Percentiles rank a stretch among this genome's conserved stretches.
Conservation (phyloP, 208 protist species). For the Leishmania lainsoni region DNA sequence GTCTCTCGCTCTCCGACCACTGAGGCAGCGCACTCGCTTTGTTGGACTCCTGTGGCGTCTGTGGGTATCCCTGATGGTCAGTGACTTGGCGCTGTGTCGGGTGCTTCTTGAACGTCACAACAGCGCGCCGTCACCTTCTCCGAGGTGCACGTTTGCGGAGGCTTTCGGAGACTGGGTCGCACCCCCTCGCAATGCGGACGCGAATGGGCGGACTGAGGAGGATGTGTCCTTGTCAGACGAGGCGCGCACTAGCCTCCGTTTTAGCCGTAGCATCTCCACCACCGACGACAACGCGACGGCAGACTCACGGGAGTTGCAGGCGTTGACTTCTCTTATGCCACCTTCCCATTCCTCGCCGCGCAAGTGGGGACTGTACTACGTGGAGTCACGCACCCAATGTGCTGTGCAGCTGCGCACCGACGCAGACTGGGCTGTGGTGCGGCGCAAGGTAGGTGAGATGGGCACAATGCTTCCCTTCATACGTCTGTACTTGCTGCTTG, state of each 20-base stretch:
- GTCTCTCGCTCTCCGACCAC: slow-evolving; percentile 47
- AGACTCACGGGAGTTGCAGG: background rate
- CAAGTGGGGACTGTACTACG: slow-evolving; percentile 28
- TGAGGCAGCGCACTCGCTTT: slow-evolving; percentile 61
- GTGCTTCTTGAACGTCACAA: slow-evolving; percentile 22
- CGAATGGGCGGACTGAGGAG: background rate
- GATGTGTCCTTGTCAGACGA: background rate
- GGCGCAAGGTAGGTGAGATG: slow-evolving; percentile 23
- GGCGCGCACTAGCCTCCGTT: background rate
- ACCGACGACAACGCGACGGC: background rate
- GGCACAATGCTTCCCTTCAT: slow-evolving; percentile 44
- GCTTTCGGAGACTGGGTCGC: slow-evolving; percentile 31
- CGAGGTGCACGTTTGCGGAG: slow-evolving; percentile 21
- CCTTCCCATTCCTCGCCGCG: background rate
- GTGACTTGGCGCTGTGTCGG: slow-evolving; percentile 24
- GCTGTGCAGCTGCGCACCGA: slow-evolving; percentile 40
- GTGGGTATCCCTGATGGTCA: slow-evolving; percentile 37
- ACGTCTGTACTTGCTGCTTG: slow-evolving; percentile 48
- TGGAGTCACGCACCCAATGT: slow-evolving; percentile 11
- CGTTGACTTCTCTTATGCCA: background rate
- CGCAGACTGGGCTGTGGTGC: slow-evolving; percentile 47
- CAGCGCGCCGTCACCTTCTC: slow-evolving; percentile 23
- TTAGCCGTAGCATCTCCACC: background rate
- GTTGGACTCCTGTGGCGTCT: slow-evolving; percentile 70
- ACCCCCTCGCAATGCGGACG: background rate